These are phyloP conservation scores for Lactarius sp. DNA, from an alignment of 768 basidiomycete genomes.

Conservation along the genomic window DNA sequence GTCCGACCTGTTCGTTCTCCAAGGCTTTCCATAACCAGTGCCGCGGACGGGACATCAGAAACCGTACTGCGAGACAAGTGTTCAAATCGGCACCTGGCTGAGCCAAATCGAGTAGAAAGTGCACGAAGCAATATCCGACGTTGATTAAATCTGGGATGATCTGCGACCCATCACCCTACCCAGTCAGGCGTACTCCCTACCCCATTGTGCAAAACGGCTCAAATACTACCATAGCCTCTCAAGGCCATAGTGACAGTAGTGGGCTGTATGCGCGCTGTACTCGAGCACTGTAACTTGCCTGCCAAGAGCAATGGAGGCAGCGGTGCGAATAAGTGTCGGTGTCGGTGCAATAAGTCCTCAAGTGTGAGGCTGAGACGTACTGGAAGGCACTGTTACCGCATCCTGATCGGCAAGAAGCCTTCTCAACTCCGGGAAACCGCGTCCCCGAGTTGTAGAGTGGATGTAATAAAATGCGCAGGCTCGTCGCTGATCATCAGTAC, in stretches of 20 bases:
- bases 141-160: conserved; percentile 22
- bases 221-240: not conserved
- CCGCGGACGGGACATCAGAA: conserved; percentile 8
- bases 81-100: conserved; percentile 10
- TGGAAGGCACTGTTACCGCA: conserved; percentile 12
- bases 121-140: conserved; percentile 13
- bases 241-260: not conserved
- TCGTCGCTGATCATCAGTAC: conserved; percentile 19
- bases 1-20: not conserved
- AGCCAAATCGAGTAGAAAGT: conserved; percentile 16
- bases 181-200: not conserved
- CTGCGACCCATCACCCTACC: conserved; percentile 8
- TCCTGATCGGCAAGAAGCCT: conserved; percentile 21
- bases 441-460: conserved; percentile 11
- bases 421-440: conserved; percentile 14
- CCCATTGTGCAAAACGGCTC: not conserved
- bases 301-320: conserved; percentile 1
- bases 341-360: not conserved
- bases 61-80: not conserved
- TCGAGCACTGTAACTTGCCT: not conserved
- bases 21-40: conserved; percentile 7
- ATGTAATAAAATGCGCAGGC: conserved; percentile 6
- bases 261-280: not conserved
- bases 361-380: not conserved
- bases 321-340: not conserved